Conservation (phyloP, 2,329 filamentous ascomycete species). For the Fusarium camptoceras region DNA sequence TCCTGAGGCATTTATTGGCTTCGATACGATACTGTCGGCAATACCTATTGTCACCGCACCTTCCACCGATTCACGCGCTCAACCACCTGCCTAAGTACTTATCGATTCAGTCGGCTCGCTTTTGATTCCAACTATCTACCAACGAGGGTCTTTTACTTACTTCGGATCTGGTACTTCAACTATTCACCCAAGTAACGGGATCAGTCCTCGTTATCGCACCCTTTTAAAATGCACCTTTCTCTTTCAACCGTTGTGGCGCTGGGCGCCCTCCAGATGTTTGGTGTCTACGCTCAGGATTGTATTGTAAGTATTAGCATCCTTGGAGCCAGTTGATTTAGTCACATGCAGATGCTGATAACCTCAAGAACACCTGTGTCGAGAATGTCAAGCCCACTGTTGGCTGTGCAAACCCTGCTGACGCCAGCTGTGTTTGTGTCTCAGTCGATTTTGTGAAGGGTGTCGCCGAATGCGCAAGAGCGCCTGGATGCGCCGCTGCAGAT, state of each 20-base stretch:
- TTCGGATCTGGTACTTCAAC: neutral
- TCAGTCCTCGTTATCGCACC: constrained; percentile 1
- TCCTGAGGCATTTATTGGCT: constrained; percentile 18
- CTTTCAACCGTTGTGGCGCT: constrained; percentile 47
- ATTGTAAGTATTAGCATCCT: constrained; percentile 47
- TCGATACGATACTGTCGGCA: neutral
- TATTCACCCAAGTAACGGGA: constrained; percentile 12
- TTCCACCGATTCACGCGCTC: constrained; percentile 2
- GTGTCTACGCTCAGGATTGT: constrained; percentile 47
- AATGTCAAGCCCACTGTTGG: constrained; percentile 21
- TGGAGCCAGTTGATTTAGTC: neutral
- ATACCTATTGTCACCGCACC: neutral
- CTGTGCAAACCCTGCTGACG: constrained; percentile 48
- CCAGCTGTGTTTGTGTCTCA: constrained; percentile 56
- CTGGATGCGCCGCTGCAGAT: constrained; percentile 40
- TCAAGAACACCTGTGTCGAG: constrained; percentile 31
- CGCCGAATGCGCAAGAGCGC: constrained; percentile 53
- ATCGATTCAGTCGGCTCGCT: neutral
- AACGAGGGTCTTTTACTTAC: neutral
- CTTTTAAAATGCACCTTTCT: constrained; percentile 46
- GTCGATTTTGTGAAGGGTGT: constrained; percentile 53
- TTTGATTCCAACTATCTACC: neutral
- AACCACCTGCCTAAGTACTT: neutral
- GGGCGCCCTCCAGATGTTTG: constrained; percentile 43
- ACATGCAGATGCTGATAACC: constrained; percentile 20